Evolutionary conservation across 192 early-diverging fungal species (phyloP), one percentile per base, ranked within the genome.

Genomic region (Backusella liffmaniae): DNA sequence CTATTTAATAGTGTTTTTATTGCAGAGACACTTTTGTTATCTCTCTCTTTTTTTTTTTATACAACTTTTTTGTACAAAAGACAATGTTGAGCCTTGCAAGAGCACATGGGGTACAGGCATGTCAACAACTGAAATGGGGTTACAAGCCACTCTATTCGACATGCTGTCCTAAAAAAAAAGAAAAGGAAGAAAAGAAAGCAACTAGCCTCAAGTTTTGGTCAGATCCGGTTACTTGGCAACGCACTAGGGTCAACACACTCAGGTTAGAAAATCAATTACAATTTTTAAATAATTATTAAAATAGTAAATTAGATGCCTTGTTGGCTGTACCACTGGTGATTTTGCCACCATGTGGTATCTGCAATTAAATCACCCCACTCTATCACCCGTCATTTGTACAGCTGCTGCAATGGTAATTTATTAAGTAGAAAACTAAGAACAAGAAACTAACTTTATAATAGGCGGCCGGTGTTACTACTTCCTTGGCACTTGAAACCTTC

Each of bases 311-410:
- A 80, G 88, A n/a, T 89, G 88, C 66, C 68, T 89, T 41, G 46
- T 89, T 23, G 88, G 88, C 15, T 89, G 88, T 72, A 86, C 88
- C 13, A 41, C 73, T 13, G 88, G 88, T 3, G 88, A 89, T 70
- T 80, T 89, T 74, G 71, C 79, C n/a, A 79, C 83, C 36, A 80
- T 89, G 51, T 87, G 84, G 75, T 89, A 89, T 69, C 71, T 89
- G 7, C 88, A 89, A 67, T 71, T 79, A 0, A 41, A 73, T 66
- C 78, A 87, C 37, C 86, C 87, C 15, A 46, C 56, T 3, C 21
- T 89, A 13, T 77, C 88, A 13, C 84, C 85, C 1, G 56, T 76
- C 2, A 39, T 84, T 4, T 81, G 73, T 30, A 89, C 84, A 79
- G 83, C 69, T 18, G 35, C 78, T 4, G 81, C 83, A 53, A 87